Percentiles rank a stretch among this genome's conserved stretches.
phyloP scores from a whole-genome alignment of 2,329 filamentous ascomycete genomes.

The Cladophialophora exuberans region DNA sequence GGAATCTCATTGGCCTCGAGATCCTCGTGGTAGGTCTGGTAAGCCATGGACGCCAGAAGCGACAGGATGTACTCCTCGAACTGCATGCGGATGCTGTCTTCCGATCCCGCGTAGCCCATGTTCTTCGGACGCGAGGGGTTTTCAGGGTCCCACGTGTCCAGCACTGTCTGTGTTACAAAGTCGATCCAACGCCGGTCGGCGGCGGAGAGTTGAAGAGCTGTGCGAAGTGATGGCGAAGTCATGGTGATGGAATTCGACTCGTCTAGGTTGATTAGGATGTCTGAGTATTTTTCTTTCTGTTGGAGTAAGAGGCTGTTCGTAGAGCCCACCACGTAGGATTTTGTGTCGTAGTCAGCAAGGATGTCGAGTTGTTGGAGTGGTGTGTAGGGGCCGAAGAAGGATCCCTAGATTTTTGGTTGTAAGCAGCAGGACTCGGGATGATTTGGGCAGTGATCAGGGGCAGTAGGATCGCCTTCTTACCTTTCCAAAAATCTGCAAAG shows the following conservation, averaged over 20 bases:
- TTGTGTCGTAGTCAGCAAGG: conserved; percentile 89
- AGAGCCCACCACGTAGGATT: conserved; percentile 95
- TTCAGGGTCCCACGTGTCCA: conserved; percentile 93
- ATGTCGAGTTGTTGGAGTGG: conserved; percentile 94
- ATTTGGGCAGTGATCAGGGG: too few species aligned
- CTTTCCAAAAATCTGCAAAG: conserved; percentile 93
- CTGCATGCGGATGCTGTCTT: conserved; percentile 95
- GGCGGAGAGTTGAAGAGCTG: conserved; percentile 75
- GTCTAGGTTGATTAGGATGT: conserved; percentile 95
- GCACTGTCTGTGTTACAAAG: conserved; percentile 87
- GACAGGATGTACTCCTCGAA: conserved; percentile 96
- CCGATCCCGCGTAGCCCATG: conserved; percentile 90
- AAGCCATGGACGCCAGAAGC: conserved; percentile 85
- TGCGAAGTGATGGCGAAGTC: conserved; percentile 75
- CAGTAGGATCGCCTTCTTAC: too few species aligned
- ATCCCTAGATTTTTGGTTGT: conserved; percentile 64
- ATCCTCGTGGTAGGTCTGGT: conserved; percentile 56
- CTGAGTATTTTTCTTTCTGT: conserved; percentile 93
- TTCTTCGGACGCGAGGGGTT: conserved; percentile 91
- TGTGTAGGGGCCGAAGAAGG: conserved; percentile 94
- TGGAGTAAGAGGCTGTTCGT: conserved; percentile 93
- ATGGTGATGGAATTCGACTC: conserved; percentile 72
- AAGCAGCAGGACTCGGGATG: too few species aligned
- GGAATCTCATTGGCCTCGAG: conserved; percentile 9
- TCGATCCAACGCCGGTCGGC: conserved; percentile 97